These are phyloP conservation scores for Trichophyton schoenleinii DNA, from an alignment of 2,329 filamentous ascomycete genomes.

Conservation along the genomic window DNA sequence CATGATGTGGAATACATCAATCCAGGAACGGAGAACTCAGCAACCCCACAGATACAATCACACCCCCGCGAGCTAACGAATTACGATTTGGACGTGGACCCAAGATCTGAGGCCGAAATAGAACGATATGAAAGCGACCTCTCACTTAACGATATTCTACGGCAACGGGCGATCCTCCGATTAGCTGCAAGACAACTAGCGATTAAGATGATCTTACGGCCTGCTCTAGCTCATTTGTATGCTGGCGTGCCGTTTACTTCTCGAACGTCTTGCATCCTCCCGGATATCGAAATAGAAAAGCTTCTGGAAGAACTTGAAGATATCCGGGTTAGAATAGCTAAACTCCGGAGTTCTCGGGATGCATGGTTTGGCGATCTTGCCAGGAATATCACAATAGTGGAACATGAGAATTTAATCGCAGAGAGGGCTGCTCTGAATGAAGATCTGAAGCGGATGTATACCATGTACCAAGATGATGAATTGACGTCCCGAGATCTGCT, in stretches of 20 bases:
- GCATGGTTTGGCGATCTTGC: slow-evolving; percentile 23
- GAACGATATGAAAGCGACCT: slow-evolving; percentile 1
- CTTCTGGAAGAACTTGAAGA: slow-evolving; percentile 25
- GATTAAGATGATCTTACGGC: slow-evolving; percentile 28
- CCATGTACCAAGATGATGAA: slow-evolving; percentile 18
- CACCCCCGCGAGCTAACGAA: not conserved
- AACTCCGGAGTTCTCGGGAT: slow-evolving; percentile 19
- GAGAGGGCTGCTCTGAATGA: slow-evolving; percentile 22
- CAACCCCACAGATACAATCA: not conserved
- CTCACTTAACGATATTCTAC: slow-evolving; percentile 1
- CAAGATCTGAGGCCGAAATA: not conserved
- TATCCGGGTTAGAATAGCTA: slow-evolving; percentile 22
- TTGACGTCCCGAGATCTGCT: slow-evolving; percentile 27
- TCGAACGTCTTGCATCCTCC: slow-evolving; percentile 12
- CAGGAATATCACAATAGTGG: slow-evolving; percentile 17
- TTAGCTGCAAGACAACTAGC: slow-evolving; percentile 29
- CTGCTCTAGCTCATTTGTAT: slow-evolving; percentile 29
- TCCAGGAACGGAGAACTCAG: not conserved
- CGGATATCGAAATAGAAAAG: slow-evolving; percentile 20
- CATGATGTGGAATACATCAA: not conserved
- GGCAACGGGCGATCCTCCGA: slow-evolving; percentile 26
- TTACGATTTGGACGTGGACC: not conserved
- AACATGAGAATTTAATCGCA: slow-evolving; percentile 17
- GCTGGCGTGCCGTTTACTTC: slow-evolving; percentile 20
- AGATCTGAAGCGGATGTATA: slow-evolving; percentile 21